Percentiles rank a stretch among this genome's conserved stretches.
phyloP scores from a whole-genome alignment of 805 yeast genomes.

The Ogataea philodendri region DNA sequence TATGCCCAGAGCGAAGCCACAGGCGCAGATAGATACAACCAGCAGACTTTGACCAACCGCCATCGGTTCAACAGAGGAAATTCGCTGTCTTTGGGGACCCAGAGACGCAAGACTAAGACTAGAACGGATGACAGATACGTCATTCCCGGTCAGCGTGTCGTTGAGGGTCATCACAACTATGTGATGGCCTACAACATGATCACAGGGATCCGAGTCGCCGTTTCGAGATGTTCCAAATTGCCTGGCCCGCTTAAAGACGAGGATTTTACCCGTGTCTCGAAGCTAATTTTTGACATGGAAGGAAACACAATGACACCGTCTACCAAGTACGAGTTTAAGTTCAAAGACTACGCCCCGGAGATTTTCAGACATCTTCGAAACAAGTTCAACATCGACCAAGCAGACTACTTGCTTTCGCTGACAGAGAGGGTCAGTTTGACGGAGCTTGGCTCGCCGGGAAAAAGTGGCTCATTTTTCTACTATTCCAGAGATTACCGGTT shows the following conservation, averaged over 20 bases:
- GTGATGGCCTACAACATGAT: slow-evolving; percentile 96
- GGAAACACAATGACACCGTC: slow-evolving; percentile 92
- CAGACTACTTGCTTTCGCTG: slow-evolving; percentile 87
- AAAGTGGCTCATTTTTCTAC: slow-evolving; percentile 94
- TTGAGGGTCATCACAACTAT: slow-evolving; percentile 89
- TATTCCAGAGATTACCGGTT: slow-evolving; percentile 91
- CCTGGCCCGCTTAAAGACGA: slow-evolving; percentile 67
- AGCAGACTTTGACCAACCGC: slow-evolving; percentile 13
- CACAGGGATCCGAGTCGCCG: slow-evolving; percentile 94
- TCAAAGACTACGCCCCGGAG: slow-evolving; percentile 93
- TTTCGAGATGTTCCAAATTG: slow-evolving; percentile 84
- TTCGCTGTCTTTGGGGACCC: slow-evolving; percentile 24
- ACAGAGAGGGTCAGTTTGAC: slow-evolving; percentile 91
- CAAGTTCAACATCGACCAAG: slow-evolving; percentile 87
- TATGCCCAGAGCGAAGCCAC: slow-evolving; percentile 22
- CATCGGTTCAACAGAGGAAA: slow-evolving; percentile 23
- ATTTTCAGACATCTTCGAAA: slow-evolving; percentile 84
- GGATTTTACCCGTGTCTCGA: slow-evolving; percentile 72
- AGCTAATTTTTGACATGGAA: slow-evolving; percentile 79
- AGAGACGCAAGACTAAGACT: slow-evolving; percentile 23
- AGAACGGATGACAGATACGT: slow-evolving; percentile 31
- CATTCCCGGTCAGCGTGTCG: slow-evolving; percentile 32
- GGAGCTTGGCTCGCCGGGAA: slow-evolving; percentile 94
- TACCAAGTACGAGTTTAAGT: slow-evolving; percentile 91
- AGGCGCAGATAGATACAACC: slow-evolving; percentile 23